Conservation (phyloP, 2,329 filamentous ascomycete genomes). For the Venturiaceae sp. region DNA sequence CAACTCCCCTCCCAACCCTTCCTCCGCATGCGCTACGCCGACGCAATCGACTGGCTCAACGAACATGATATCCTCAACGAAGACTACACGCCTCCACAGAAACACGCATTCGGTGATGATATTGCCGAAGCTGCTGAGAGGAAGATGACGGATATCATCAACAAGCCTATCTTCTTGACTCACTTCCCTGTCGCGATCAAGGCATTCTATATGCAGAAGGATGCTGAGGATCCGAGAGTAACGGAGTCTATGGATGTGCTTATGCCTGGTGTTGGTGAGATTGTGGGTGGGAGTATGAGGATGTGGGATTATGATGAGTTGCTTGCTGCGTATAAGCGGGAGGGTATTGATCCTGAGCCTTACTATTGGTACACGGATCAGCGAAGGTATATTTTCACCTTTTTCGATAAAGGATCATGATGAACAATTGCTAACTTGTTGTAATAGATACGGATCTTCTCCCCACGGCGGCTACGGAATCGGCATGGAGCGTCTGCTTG, state of each 20-base stretch:
- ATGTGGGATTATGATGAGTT: conserved; percentile 87
- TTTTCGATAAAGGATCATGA: conserved; percentile 6
- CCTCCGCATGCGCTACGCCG: conserved; percentile 86
- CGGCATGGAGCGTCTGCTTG: conserved; percentile 73
- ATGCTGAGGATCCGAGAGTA: conserved; percentile 64
- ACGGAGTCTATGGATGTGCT: conserved; percentile 84
- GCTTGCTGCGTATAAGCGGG: conserved; percentile 75
- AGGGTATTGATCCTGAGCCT: conserved; percentile 71
- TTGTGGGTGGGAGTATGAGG: conserved; percentile 94
- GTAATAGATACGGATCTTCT: conserved; percentile 74
- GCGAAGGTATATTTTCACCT: conserved; percentile 60
- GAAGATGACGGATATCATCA: conserved; percentile 93
- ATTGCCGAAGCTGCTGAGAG: conserved; percentile 97
- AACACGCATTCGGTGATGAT: conserved; percentile 86
- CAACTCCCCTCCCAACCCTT: conserved; percentile 74
- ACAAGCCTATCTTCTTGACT: conserved; percentile 88
- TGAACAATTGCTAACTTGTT: neutral
- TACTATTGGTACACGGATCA: conserved; percentile 99
- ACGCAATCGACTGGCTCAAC: conserved; percentile 89
- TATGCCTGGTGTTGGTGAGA: conserved; percentile 94
- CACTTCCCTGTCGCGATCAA: conserved; percentile 98
- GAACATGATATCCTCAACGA: conserved; percentile 90
- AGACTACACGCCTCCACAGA: conserved; percentile 57
- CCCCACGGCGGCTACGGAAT: conserved; percentile 91
- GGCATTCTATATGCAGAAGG: conserved; percentile 98